Evolutionary conservation across 78 protist species (phyloP), one percentile per base, ranked within the genome.

Genomic region (Cavenderia fasciculata): DNA sequence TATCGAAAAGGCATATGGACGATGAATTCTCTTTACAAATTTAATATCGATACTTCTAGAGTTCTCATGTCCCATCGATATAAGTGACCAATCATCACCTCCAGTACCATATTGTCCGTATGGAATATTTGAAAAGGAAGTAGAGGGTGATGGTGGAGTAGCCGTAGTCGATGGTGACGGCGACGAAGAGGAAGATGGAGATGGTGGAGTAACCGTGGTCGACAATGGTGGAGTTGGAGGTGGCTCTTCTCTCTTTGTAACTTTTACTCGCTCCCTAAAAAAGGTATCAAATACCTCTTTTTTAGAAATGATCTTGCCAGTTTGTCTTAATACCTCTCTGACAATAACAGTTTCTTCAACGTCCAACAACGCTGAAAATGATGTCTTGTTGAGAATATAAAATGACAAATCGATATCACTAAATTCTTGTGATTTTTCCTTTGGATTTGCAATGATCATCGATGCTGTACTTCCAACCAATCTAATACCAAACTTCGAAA

Each of bases 61-160:
- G 16, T 62, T 65, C 18, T 75, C 87, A 43, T 76, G 47, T 8
- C 93, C 93, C 1, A 86, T 44, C 33, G 74, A 61, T 18, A 86
- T 86, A 41, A 86, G 34, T 23, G 93, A 86, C 93, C 93, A 86
- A 54, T 78, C 88, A 52, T 78, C 88, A 5, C 46, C 74, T 19
- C 44, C 14, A 46, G 8, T 11, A 25, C 40, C 14, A 3, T 29
- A 63, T 31, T 46, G 86, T 46, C 43, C 27, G 21, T 65, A n/a
- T n/a, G n/a, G n/a, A n/a, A n/a, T n/a, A n/a, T n/a, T n/a, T n/a
- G n/a, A n/a, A n/a, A n/a, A n/a, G n/a, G n/a, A n/a, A n/a, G n/a
- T n/a, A n/a, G n/a, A n/a, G n/a, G 72, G 5, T 33, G n/a, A 21
- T 38, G 38, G 19, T 19, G 23, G 23, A 31, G 25, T 14, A 18